Base-by-base conservation (phyloP, 2,329 filamentous ascomycete genomes). In the Tolypocladium tundrense region DNA sequence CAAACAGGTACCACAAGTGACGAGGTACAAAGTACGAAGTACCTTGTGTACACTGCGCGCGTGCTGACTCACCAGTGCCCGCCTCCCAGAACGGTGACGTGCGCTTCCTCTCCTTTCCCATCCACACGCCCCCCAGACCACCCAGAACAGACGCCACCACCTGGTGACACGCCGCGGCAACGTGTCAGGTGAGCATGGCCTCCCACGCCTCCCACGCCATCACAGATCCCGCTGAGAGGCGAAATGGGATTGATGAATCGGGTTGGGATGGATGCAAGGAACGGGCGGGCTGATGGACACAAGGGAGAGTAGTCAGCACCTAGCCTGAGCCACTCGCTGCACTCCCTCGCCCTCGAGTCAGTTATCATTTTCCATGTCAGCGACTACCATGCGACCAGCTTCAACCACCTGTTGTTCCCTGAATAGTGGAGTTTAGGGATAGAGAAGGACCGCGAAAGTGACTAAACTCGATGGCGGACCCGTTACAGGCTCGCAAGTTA, bases 131-230 rank as follows among this genome's bases (percentile, higher is more conserved):
- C 45, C 27, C 24, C 14, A 14, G 24, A 48, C 45, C 45, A 31
- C 24, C 19, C 14, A 40, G 21, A 42, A 11, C 62, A 61, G 60
- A 61, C 62, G 65, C 64, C 59, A 66, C 66, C 66, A 66, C 67
- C 66, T 67, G 66, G 67, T 66, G 62, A 56, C 58, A 52, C 59
- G 59, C 60, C 63, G 62, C 67, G 67, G 65, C 63, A 60, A 57
- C 58, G 54, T 61, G 66, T 68, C 66, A 68, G 64, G 62, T 68
- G 66, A 67, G 63, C 63, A 59, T 58, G 67, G 61, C 64, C 67
- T 65, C 21, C 11, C 24, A 24, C 42, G 45, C 45, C 45, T 19
- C 27, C 21, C 21, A 19, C 43, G 21, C 43, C 16, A 24, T 24
- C 45, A 27, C 45, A 33, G 45, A n/a, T 33, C 27, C 27, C 16